Base-by-base conservation (phyloP, 208 protist genomes). In the Trypanosoma lewisi region DNA sequence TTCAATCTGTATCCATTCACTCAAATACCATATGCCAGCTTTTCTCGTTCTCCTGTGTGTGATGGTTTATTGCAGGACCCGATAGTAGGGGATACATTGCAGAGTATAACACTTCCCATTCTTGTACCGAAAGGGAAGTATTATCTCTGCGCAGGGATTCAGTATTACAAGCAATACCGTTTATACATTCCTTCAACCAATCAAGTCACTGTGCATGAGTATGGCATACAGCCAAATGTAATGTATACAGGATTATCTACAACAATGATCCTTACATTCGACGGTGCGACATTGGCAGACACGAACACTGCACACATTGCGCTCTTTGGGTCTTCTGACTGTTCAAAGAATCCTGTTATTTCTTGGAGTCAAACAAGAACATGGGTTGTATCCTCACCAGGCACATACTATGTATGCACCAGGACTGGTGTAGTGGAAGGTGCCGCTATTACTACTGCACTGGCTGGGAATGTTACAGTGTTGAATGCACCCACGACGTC, bases 361-460 rank as follows among this genome's bases (percentile, higher is more conserved):
- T 21, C 44, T 25, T 79, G 73, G 70, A 63, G 55, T 27, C 21
- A 53, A 45, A 12, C 7, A 8, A 55, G 75, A 65, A 51, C 23
- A 17, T 87, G 73, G 77, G 76, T 57, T 28, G 55, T 89, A 12
- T 19, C 21, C 3, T 33, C 33, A 14, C 12, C 71, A 11, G 85
- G 84, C 27, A 77, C 65, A n/a, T 91, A 86, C 62, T 91, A 86
- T 58, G 80, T 81, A 17, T 91, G 85, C 47, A 63, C 86, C 41
- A 67, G 76, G 36, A 63, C 56, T n/a, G n/a, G n/a, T n/a, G n/a
- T n/a, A n/a, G n/a, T n/a, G n/a, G n/a, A n/a, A n/a, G n/a, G n/a
- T n/a, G n/a, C n/a, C n/a, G n/a, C n/a, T n/a, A n/a, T n/a, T n/a
- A n/a, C n/a, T n/a, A n/a, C n/a, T n/a, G n/a, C n/a, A n/a, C n/a